Conservation (phyloP, 441 rosid genomes). For the Erodium chrysanthum region DNA sequence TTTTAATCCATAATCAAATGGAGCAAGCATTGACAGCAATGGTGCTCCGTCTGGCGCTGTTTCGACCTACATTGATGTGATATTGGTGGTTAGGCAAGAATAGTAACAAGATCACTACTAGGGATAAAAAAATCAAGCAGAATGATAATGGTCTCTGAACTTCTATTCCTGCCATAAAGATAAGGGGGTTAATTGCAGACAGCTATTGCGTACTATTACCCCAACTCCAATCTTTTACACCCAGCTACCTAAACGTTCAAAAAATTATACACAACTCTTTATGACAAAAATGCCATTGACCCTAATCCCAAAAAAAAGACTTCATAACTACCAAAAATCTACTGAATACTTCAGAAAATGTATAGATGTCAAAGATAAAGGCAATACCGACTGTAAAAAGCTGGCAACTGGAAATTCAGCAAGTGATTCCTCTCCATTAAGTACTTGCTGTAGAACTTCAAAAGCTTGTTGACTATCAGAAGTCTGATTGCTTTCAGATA, state of each 20-base stretch:
- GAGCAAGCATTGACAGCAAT: slow-evolving; percentile 63
- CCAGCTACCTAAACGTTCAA: too few relatives aligned
- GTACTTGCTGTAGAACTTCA: slow-evolving; percentile 36
- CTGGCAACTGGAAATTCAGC: slow-evolving; percentile 89
- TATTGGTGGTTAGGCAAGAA: slow-evolving; percentile 8
- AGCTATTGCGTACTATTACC: too few relatives aligned
- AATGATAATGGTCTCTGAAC: background rate
- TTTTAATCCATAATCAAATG: slow-evolving; percentile 42
- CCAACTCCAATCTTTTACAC: too few relatives aligned
- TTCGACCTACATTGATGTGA: slow-evolving; percentile 49
- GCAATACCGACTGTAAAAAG: slow-evolving; percentile 64
- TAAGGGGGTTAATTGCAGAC: background rate
- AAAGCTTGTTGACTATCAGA: slow-evolving; percentile 27
- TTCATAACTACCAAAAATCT: too few relatives aligned
- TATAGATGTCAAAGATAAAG: background rate
- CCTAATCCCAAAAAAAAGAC: too few relatives aligned
- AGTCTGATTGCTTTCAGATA: slow-evolving; percentile 31
- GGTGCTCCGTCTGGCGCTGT: slow-evolving; percentile 78
- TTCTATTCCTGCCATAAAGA: background rate
- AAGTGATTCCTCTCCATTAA: slow-evolving; percentile 64
- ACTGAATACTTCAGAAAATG: background rate
- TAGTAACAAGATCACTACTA: background rate
- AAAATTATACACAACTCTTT: too few relatives aligned
- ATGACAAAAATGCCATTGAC: too few relatives aligned
- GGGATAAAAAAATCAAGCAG: background rate